These are phyloP conservation scores for Sporothrix humicola DNA, from an alignment of 2,329 filamentous ascomycete species.

Conservation along the genomic window DNA sequence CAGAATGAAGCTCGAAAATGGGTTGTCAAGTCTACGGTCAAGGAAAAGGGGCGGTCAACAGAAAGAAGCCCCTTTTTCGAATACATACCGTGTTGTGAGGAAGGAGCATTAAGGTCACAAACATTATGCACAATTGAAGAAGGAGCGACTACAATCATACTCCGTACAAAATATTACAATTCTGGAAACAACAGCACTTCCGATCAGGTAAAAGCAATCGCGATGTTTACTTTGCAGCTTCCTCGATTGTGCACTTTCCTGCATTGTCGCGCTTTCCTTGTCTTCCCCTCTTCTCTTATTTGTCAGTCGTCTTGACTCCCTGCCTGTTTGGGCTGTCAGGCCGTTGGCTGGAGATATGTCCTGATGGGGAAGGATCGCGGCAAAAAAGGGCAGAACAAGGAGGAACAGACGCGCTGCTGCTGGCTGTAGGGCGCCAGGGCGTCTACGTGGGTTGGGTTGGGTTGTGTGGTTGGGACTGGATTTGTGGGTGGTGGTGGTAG, in stretches of 20 bases:
- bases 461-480: not conserved
- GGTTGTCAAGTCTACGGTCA: not conserved
- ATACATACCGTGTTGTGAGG: not conserved
- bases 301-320: conserved; percentile 7
- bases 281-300: not conserved
- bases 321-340: conserved; percentile 1
- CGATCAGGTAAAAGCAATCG: not conserved
- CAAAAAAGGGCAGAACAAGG: conserved; percentile 18
- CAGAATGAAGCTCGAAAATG: not conserved
- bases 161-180: not conserved
- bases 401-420: conserved; percentile 31
- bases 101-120: not conserved
- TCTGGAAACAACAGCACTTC: no score
- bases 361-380: conserved; percentile 30
- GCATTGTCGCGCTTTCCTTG: not conserved
- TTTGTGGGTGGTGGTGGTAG: not conserved
- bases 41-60: not conserved
- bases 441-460: conserved; percentile 24
- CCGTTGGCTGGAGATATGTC: conserved; percentile 11
- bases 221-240: conserved; percentile 8
- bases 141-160: not conserved
- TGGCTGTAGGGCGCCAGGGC: conserved; percentile 10
- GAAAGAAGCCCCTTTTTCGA: not conserved
- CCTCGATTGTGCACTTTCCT: not conserved
- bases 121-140: not conserved